Base-by-base conservation (phyloP, 768 basidiomycete genomes). In the Pisolithus albus region DNA sequence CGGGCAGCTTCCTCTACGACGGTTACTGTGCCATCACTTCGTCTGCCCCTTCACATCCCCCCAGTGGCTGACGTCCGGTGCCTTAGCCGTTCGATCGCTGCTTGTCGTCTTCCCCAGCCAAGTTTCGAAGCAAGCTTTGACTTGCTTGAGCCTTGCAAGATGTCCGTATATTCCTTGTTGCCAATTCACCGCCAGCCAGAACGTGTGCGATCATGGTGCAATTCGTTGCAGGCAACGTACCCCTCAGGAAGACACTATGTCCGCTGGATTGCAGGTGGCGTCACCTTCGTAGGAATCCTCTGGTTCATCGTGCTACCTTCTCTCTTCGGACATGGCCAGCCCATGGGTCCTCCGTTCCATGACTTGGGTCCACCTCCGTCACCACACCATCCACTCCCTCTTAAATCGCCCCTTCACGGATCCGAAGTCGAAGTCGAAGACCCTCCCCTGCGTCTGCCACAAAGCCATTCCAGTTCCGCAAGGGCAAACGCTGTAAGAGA, bases 401-500 rank as follows among this genome's bases (percentile, higher is more conserved):
- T 19, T 28, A 15, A 45, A 16, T 26, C 43, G 2, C 26, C 43
- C 26, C 16, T 11, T 26, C 5, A 30, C 24, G 43, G n/a, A 13
- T 0, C 13, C 5, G 34, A 34, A 13, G 11, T 13, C 34, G 43
- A 18, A 13, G 5, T 5, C 11, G 34, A 34, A 13, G 11, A 34
- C 34, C 34, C 34, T 16, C 26, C 16, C 26, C 16, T n/a, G 3
- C 21, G 10, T 24, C 11, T 11, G 1, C 41, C 41, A 21, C 41
- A 19, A 18, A 51, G 37, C 30, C 23, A 39, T 7, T 80, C 79
- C 13, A 15, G 13, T 78, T 61, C 64, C 5, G 18, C 53, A 6
- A 65, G 79, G 24, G 75, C 78, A 45, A 66, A 72, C 16, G 64
- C 75, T 52, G 80, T 85, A 9, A 69, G 73, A 55, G 64, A 72